A percentile compares a stretch with the other conserved stretches of the same genome.
phyloP scores from a whole-genome alignment of 163 green algal species.

The Coccomyxa subellipsoidea region DNA sequence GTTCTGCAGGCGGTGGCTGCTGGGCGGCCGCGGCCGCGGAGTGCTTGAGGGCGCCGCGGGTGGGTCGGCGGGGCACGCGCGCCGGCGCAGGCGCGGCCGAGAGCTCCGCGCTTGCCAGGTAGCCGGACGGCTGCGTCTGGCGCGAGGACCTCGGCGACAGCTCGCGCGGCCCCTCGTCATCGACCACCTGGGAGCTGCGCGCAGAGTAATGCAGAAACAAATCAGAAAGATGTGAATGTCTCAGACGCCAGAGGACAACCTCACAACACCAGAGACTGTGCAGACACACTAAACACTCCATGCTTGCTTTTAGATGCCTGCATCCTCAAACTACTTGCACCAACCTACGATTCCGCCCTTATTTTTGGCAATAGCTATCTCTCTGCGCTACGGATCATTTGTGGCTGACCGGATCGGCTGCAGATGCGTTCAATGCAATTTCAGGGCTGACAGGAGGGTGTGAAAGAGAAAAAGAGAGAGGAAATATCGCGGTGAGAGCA shows the following conservation, averaged over 20 bases:
- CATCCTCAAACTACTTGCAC: too few relatives aligned
- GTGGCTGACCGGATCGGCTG: too few relatives aligned
- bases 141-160: background rate
- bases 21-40: too few relatives aligned
- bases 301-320: background rate
- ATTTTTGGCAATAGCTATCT: too few relatives aligned
- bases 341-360: too few relatives aligned
- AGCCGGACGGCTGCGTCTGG: conserved; percentile 4
- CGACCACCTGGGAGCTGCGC: background rate
- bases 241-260: background rate
- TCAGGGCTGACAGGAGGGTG: too few relatives aligned
- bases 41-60: background rate
- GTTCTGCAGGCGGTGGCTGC: background rate
- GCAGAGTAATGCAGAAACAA: too few relatives aligned
- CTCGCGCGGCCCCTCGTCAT: background rate
- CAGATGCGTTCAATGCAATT: too few relatives aligned
- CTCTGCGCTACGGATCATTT: too few relatives aligned
- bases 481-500: too few relatives aligned
- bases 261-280: background rate
- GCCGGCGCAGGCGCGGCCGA: background rate
- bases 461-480: too few relatives aligned
- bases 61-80: background rate
- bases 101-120: background rate
- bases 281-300: background rate
- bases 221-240: background rate